Percentiles rank a stretch among this genome's conserved stretches.
Conservation (phyloP, 768 basidiomycete species). For the Tulasnella sp. region DNA sequence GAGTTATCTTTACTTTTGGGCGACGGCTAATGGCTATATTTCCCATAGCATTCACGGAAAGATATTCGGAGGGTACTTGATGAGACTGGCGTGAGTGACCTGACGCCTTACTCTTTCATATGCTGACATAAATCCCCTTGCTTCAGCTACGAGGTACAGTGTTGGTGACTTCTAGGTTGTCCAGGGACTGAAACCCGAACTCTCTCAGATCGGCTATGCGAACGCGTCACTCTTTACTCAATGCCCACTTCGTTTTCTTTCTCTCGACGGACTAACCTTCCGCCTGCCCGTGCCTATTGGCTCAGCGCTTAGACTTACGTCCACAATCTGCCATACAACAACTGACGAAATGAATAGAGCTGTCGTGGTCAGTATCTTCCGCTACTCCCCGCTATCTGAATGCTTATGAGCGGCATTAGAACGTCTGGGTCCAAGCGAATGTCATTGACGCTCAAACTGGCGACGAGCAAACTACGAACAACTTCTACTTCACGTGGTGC, state of each 20-base stretch:
- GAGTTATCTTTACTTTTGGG: neutral
- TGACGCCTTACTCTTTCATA: neutral
- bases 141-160: neutral
- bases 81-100: slow-evolving; percentile 67
- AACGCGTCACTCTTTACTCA: slow-evolving; percentile 60
- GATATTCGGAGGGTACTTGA: slow-evolving; percentile 63
- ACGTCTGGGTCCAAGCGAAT: slow-evolving; percentile 58
- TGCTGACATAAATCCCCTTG: neutral
- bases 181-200: neutral
- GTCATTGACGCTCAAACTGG: slow-evolving; percentile 61
- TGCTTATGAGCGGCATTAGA: slow-evolving; percentile 31
- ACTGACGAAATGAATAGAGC: slow-evolving; percentile 39
- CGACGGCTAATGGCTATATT: neutral
- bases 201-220: slow-evolving; percentile 52
- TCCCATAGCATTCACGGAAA: slow-evolving; percentile 59
- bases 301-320: slow-evolving; percentile 62
- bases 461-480: slow-evolving; percentile 53
- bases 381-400: neutral
- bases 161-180: neutral
- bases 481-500: slow-evolving; percentile 67
- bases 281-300: slow-evolving; percentile 73
- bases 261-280: slow-evolving; percentile 72
- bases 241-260: slow-evolving; percentile 53
- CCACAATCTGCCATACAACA: slow-evolving; percentile 51
- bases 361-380: slow-evolving; percentile 40